Evolutionary conservation across 2,329 filamentous ascomycete genomes (phyloP).

Genomic region (Stachybotrys elegans): DNA sequence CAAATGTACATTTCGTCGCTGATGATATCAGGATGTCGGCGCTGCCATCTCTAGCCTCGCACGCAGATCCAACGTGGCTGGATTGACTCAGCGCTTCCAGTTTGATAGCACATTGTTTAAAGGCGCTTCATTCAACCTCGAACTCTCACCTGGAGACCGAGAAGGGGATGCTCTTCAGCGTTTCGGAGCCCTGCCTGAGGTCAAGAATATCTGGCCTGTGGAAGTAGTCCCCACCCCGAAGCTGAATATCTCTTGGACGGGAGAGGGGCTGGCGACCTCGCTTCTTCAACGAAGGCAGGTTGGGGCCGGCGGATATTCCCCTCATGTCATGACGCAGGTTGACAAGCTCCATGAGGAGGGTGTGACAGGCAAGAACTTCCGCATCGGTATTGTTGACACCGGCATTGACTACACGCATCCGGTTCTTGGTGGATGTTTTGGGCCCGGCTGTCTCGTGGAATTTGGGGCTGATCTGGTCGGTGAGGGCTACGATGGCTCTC

Average conservation of each 20-base stretch:
- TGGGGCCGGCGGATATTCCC: conserved; percentile 6
- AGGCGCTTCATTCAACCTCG: no score
- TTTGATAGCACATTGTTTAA: no score
- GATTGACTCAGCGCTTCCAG: no score
- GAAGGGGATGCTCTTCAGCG: neutral
- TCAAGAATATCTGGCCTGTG: conserved; percentile 25
- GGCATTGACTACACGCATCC: conserved; percentile 56
- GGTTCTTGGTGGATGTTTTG: conserved; percentile 58
- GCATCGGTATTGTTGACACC: conserved; percentile 45
- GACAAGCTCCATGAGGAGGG: conserved; percentile 41
- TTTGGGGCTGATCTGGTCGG: conserved; percentile 51
- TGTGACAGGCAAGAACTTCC: conserved; percentile 40
- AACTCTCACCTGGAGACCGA: no score
- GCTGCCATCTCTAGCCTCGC: no score
- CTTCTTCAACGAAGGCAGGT: neutral
- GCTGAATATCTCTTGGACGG: neutral
- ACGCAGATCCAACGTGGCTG: no score
- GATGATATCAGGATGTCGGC: no score
- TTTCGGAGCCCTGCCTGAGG: conserved; percentile 4
- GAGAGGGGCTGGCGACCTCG: neutral
- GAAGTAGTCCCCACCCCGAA: conserved; percentile 1
- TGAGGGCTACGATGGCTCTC: conserved; percentile 21
- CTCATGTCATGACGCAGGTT: conserved; percentile 48
- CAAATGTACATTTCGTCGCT: no score
- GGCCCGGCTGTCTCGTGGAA: conserved; percentile 48